Evolutionary conservation across 768 basidiomycete genomes (phyloP).

Genomic region (Cyclocybe aegerita): DNA sequence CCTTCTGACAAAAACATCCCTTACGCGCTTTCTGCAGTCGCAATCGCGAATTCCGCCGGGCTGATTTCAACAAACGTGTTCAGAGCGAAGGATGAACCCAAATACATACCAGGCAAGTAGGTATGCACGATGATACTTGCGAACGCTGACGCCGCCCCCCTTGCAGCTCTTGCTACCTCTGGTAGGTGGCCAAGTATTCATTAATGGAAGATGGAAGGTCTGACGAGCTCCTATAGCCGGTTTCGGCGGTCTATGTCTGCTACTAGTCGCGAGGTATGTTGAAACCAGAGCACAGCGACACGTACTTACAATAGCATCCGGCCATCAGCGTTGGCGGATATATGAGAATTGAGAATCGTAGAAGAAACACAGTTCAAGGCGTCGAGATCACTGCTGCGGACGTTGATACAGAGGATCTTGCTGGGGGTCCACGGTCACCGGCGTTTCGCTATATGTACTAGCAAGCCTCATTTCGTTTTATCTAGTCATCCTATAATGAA

Average conservation of each 20-base stretch:
- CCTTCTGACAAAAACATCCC: neutral
- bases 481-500: neutral
- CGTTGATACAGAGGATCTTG: slow-evolving; percentile 42
- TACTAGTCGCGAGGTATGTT: slow-evolving; percentile 38
- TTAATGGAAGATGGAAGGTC: neutral
- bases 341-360: slow-evolving; percentile 49
- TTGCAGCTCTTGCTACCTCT: slow-evolving; percentile 41
- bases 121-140: neutral
- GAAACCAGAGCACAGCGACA: neutral
- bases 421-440: slow-evolving; percentile 39
- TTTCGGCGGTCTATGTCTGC: slow-evolving; percentile 45
- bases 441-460: slow-evolving; percentile 51
- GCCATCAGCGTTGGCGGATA: slow-evolving; percentile 38
- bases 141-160: neutral
- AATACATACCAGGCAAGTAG: slow-evolving; percentile 41
- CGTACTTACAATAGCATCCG: slow-evolving; percentile 1
- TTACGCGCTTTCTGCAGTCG: slow-evolving; percentile 28
- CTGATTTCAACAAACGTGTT: slow-evolving; percentile 54
- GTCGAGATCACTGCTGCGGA: slow-evolving; percentile 40
- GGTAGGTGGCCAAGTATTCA: slow-evolving; percentile 23
- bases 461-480: neutral
- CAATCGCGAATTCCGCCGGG: slow-evolving; percentile 47
- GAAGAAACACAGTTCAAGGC: slow-evolving; percentile 41
- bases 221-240: slow-evolving; percentile 29
- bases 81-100: slow-evolving; percentile 47